Percentiles rank a stretch among this genome's conserved stretches.
Evolutionary conservation across 1,284 basidiomycete species (phyloP).

Genomic region (Cutaneotrichosporon mucoides): DNA sequence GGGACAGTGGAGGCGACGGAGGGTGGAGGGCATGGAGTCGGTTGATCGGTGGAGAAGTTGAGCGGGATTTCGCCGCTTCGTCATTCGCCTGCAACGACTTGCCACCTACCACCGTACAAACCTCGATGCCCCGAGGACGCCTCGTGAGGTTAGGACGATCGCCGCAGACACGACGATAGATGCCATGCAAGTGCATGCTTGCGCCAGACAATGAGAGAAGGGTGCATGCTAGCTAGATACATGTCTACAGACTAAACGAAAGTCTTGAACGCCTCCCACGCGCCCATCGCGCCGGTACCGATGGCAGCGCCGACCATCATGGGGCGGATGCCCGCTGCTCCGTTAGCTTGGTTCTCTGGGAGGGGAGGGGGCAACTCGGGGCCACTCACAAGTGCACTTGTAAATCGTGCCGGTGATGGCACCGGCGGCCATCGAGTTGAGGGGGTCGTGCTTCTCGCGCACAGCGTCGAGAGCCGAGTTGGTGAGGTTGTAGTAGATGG

Average conservation of each 20-base stretch:
- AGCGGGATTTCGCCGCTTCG: too few relatives aligned
- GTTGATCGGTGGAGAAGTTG: neutral
- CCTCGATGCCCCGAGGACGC: too few relatives aligned
- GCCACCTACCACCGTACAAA: too few relatives aligned
- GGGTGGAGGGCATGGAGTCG: neutral
- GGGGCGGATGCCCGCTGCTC: conserved; percentile 80
- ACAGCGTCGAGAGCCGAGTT: conserved; percentile 88
- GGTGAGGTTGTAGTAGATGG: conserved; percentile 92
- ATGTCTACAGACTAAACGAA: conserved; percentile 35
- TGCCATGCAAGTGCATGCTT: too few relatives aligned
- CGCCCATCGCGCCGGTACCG: conserved; percentile 79
- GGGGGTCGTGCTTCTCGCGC: conserved; percentile 86
- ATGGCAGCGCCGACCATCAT: conserved; percentile 81
- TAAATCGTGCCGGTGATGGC: conserved; percentile 85
- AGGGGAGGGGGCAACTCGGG: too few relatives aligned
- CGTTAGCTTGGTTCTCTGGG: conserved; percentile 26
- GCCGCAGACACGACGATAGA: too few relatives aligned
- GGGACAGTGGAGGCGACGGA: conserved; percentile 3
- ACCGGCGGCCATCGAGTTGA: conserved; percentile 87
- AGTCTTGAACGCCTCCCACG: conserved; percentile 89
- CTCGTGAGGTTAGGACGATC: too few relatives aligned
- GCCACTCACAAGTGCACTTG: conserved; percentile 80
- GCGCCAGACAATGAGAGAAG: conserved; percentile 54
- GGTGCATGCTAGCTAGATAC: conserved; percentile 12
- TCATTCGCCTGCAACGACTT: too few relatives aligned